Evolutionary conservation across 2,329 filamentous ascomycete species (phyloP).

Genomic region (Sporothrix brasiliensis): DNA sequence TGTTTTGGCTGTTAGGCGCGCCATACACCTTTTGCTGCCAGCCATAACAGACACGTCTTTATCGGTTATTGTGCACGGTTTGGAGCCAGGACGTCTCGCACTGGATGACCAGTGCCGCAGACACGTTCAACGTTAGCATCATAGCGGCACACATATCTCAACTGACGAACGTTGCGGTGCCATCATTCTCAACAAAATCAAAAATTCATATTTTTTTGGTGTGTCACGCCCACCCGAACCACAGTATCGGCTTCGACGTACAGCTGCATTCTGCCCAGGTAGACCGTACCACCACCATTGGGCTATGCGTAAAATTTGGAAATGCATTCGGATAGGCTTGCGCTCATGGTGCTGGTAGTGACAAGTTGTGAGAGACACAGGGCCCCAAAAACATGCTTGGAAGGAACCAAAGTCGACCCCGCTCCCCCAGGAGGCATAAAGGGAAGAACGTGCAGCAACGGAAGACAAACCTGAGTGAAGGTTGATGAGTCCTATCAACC

Average conservation of each 20-base stretch:
- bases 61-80: not conserved
- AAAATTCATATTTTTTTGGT: not conserved
- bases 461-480: no score
- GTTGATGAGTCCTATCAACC: not conserved
- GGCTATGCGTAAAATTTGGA: no score
- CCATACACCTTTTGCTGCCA: constrained; percentile 3
- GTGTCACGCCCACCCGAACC: not conserved
- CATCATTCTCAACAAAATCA: not conserved
- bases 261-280: not conserved
- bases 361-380: not conserved
- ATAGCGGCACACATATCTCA: not conserved
- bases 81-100: not conserved
- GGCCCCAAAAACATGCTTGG: not conserved
- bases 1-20: constrained; percentile 10
- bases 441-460: not conserved
- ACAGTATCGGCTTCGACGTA: not conserved
- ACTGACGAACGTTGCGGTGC: no score
- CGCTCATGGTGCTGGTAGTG: not conserved
- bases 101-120: not conserved
- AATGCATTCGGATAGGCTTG: not conserved
- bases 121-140: not conserved
- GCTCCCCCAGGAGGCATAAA: constrained; percentile 6
- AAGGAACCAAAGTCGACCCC: constrained; percentile 12
- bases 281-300: not conserved
- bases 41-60: constrained; percentile 11